Evolutionary conservation across 2,329 filamentous ascomycete species (phyloP), one percentile per base, ranked within the genome.

Genomic region (Pyricularia sp.): DNA sequence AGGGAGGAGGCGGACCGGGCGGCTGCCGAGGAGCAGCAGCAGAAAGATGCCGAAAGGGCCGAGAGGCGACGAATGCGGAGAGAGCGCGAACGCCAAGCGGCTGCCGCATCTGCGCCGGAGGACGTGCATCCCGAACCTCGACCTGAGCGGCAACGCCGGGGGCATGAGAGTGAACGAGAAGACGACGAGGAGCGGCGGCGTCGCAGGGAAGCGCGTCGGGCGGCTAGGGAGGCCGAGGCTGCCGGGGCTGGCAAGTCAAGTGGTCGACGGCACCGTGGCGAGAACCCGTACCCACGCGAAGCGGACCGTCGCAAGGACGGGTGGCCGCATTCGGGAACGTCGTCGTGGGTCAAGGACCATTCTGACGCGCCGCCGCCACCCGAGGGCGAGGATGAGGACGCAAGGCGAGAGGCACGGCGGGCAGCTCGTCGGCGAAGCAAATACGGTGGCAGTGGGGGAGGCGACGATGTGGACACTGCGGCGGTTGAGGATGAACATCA

Each of bases 281-380:
- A 62, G 60, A 35, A 62, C 12, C 60, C 35, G 19, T 62, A 62
- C 60, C 31, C 60, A 16, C 60, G 60, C 60, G 78, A 5, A 77
- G 78, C 68, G 75, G 74, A 72, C 44, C 53, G 67, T 69, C 40
- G n/a, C 28, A 75, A 70, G 63, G 67, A 78, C 9, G 77, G 76
- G 10, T 87, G 85, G 85, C 84, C 85, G 22, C 82, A 86, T 71
- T 86, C 82, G 7, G 84, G 85, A 30, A 87, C 84, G 0, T 84
- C 82, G 9, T 87, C 84, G 0, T 88, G 85, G 85, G 84, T 87
- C 4, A 86, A 86, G 72, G 84, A 87, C 13, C 81, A 86, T 69
- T 83, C 81, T 2, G 85, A 86, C 68, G 84, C 84, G 3, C 83
- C 83, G 1, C 83, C 84, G 2, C 84, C 84, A 1, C 83, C 82